phyloP scores from a whole-genome alignment of 352 stramenopile species.

The Phytopythium oedochilum region DNA sequence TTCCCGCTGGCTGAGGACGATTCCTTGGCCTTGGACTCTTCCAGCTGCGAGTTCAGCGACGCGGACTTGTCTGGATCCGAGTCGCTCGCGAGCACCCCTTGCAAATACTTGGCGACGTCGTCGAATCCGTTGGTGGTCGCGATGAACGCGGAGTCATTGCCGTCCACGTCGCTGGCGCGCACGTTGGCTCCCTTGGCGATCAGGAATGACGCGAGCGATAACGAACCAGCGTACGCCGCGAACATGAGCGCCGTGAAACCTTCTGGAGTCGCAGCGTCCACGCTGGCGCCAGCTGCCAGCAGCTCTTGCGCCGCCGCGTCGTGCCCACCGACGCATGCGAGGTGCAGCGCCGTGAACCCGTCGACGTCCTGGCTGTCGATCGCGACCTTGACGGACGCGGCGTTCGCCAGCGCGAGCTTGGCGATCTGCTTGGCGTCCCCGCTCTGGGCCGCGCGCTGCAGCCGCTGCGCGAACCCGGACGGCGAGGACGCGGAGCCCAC shows the following conservation, averaged over 20 bases:
- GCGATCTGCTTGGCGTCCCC: constrained; percentile 43
- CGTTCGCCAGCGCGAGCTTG: constrained; percentile 34
- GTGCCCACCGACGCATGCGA: constrained; percentile 49
- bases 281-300: constrained; percentile 29
- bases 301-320: constrained; percentile 37
- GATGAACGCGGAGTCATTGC: constrained; percentile 45
- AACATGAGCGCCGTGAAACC: constrained; percentile 59
- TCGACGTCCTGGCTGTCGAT: constrained; percentile 38
- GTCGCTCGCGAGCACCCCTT: constrained; percentile 16
- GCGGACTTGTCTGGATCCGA: constrained; percentile 5
- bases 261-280: constrained; percentile 41
- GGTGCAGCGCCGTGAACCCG: constrained; percentile 56
- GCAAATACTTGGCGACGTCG: constrained; percentile 38
- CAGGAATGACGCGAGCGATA: constrained; percentile 33
- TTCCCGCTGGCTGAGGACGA: constrained; percentile 5
- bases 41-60: not conserved
- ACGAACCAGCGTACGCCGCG: constrained; percentile 34
- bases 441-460: constrained; percentile 39
- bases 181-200: constrained; percentile 30
- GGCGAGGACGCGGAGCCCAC: constrained; percentile 21
- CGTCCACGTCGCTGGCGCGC: constrained; percentile 36
- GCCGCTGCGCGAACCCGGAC: constrained; percentile 21
- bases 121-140: constrained; percentile 42
- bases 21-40: constrained; percentile 15
- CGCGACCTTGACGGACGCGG: constrained; percentile 15